A percentile compares a stretch with the other conserved stretches of the same genome.
These are phyloP conservation scores for Nadsonia commutata DNA, from an alignment of 1,139 yeast species.

Conservation along the genomic window DNA sequence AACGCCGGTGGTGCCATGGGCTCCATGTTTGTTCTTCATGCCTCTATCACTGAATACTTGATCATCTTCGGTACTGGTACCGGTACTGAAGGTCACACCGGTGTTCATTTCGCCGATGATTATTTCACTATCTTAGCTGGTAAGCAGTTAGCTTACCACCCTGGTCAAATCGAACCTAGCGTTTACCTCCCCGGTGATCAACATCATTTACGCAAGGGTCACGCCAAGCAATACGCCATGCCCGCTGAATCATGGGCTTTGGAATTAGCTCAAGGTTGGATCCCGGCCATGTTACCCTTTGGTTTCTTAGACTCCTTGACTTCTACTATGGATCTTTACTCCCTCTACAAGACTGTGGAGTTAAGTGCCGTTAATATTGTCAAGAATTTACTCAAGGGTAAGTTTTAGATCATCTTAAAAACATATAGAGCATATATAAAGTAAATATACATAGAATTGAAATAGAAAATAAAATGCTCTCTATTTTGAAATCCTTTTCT, in stretches of 20 bases:
- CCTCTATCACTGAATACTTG: conserved; percentile 85
- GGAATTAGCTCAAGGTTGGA: conserved; percentile 97
- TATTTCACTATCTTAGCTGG: conserved; percentile 84
- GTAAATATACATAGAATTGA: no score
- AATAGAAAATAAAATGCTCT: no score
- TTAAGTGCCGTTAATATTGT: conserved; percentile 71
- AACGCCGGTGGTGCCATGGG: conserved; percentile 99
- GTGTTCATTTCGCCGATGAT: conserved; percentile 92
- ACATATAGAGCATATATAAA: not conserved
- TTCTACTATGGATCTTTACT: conserved; percentile 64
- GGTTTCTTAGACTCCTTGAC: conserved; percentile 72
- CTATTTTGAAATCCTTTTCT: no score
- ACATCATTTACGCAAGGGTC: conserved; percentile 64
- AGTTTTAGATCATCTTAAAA: conserved; percentile 30
- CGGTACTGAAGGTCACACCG: conserved; percentile 94
- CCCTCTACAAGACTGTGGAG: conserved; percentile 52
- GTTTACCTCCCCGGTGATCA: conserved; percentile 57
- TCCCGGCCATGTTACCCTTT: conserved; percentile 94
- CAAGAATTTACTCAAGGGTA: conserved; percentile 50
- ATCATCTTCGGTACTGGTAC: conserved; percentile 78
- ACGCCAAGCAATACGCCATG: conserved; percentile 75
- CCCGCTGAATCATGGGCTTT: conserved; percentile 60
- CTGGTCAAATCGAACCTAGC: conserved; percentile 47
- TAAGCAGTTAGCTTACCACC: conserved; percentile 54
- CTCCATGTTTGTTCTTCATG: conserved; percentile 85